Evolutionary conservation across 148 eudicot genomes (phyloP), one percentile per base, ranked within the genome.

Genomic region (Vaccinium darrowii): DNA sequence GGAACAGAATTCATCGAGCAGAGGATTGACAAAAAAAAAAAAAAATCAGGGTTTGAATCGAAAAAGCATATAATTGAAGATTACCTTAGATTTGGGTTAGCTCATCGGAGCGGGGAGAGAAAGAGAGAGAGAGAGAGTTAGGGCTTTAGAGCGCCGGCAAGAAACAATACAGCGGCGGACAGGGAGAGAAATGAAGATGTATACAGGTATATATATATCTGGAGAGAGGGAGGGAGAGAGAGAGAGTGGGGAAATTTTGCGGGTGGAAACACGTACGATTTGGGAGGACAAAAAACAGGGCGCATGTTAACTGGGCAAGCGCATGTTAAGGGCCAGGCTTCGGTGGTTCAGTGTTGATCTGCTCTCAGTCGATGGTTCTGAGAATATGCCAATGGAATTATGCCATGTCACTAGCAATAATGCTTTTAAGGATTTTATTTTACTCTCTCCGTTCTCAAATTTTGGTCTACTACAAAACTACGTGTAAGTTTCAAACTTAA

Each of bases 101-200:
- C 63, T 60, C 15, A 65, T 51, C 63, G 19, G 30, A 65, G 14
- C 18, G 58, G 62, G 30, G 13, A 62, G 15, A n/a, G 30, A 23
- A 72, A 75, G 80, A 27, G 60, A 60, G 52, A 50, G 54, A 51
- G 74, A 56, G 82, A 21, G 54, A 1, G 39, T 30, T 76, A 77
- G 85, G 85, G 88, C 7, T 52, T 65, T 65, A 4, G 10, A 67
- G 63, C 63, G 81, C 85, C 82, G 82, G 88, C 82, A 8, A 19
- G 49, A 69, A 82, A 78, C 72, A 25, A 78, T 33, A 57, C 53
- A 57, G 63, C 33, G 75, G 75, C 39, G 53, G 67, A 80, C 53
- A 52, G 9, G 16, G 79, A 25, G 62, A 39, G 65, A 77, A 62
- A 82, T 12, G 51, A 25, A 16, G 83, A 84, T 75, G 49, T 47